phyloP scores from a whole-genome alignment of 1,284 basidiomycete genomes.

The Porodaedalea pini region DNA sequence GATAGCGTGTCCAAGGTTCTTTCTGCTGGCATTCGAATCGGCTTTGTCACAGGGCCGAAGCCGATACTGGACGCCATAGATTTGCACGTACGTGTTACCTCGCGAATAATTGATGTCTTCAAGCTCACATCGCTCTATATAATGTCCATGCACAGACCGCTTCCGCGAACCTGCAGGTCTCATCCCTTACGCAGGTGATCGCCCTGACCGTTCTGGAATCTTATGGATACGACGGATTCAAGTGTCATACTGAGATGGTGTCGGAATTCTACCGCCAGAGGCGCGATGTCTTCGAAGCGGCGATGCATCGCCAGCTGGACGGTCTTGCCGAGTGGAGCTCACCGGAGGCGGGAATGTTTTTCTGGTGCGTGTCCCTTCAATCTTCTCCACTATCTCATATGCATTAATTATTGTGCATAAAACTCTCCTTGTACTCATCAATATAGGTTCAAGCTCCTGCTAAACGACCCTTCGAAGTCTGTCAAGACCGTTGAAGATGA shows the following conservation, averaged over 20 bases:
- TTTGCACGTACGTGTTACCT: slow-evolving; percentile 49
- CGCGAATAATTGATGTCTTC: neutral
- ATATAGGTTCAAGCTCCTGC: slow-evolving; percentile 63
- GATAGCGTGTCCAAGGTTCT: slow-evolving; percentile 89
- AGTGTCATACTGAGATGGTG: slow-evolving; percentile 66
- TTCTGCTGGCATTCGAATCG: slow-evolving; percentile 77
- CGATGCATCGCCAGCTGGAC: slow-evolving; percentile 70
- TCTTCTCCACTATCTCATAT: slow-evolving; percentile 7
- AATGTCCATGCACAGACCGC: slow-evolving; percentile 47
- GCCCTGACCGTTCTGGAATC: slow-evolving; percentile 64
- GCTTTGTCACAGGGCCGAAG: slow-evolving; percentile 80
- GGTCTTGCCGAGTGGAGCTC: slow-evolving; percentile 80
- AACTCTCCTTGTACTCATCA: neutral
- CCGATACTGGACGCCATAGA: slow-evolving; percentile 74
- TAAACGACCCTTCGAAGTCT: slow-evolving; percentile 30
- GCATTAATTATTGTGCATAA: too few relatives aligned
- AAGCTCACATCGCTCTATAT: neutral
- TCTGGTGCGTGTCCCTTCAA: slow-evolving; percentile 57
- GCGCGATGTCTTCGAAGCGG: slow-evolving; percentile 76
- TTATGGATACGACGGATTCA: slow-evolving; percentile 81
- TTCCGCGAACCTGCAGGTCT: slow-evolving; percentile 76
- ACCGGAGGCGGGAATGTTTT: slow-evolving; percentile 90
- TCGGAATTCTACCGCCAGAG: slow-evolving; percentile 79
- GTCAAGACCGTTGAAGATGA: slow-evolving; percentile 49
- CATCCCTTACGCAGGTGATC: slow-evolving; percentile 77